phyloP scores from a whole-genome alignment of 768 basidiomycete genomes.

The Rhodocollybia butyracea region DNA sequence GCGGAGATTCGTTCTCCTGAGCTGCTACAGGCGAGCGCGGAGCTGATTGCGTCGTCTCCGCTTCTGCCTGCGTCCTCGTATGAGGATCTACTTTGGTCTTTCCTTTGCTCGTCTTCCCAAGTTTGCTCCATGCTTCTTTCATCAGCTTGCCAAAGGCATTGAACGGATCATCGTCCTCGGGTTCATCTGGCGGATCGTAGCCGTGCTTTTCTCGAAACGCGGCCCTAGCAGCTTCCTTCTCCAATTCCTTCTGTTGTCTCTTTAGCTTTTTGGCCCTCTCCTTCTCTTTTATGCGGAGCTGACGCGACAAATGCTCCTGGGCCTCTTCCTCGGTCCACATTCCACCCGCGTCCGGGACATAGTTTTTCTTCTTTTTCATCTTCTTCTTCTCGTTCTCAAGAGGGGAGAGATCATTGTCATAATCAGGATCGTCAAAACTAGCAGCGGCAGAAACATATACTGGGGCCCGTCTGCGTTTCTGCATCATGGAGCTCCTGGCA shows the following conservation, averaged over 20 bases:
- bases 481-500: slow-evolving; percentile 41
- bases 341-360: slow-evolving; percentile 8
- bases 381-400: too few relatives aligned
- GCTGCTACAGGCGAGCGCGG: not conserved
- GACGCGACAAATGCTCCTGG: slow-evolving; percentile 26
- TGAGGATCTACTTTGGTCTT: not conserved
- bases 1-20: not conserved
- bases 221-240: slow-evolving; percentile 9
- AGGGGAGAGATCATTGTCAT: not conserved
- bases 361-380: not conserved
- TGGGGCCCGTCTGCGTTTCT: slow-evolving; percentile 26
- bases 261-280: slow-evolving; percentile 15
- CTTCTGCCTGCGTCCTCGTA: not conserved
- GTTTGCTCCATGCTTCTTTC: slow-evolving; percentile 51
- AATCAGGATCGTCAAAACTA: not conserved
- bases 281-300: slow-evolving; percentile 17
- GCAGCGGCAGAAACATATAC: not conserved
- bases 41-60: too few relatives aligned
- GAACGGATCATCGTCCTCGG: slow-evolving; percentile 44
- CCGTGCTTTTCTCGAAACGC: slow-evolving; percentile 16
- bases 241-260: slow-evolving; percentile 8
- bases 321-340: slow-evolving; percentile 40
- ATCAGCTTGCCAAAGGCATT: slow-evolving; percentile 46
- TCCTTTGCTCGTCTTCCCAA: slow-evolving; percentile 36
- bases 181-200: slow-evolving; percentile 19